A percentile compares a stretch with the other conserved stretches of the same genome.
These are phyloP conservation scores for Alternaria atra DNA, from an alignment of 2,329 filamentous ascomycete species.

Conservation along the genomic window DNA sequence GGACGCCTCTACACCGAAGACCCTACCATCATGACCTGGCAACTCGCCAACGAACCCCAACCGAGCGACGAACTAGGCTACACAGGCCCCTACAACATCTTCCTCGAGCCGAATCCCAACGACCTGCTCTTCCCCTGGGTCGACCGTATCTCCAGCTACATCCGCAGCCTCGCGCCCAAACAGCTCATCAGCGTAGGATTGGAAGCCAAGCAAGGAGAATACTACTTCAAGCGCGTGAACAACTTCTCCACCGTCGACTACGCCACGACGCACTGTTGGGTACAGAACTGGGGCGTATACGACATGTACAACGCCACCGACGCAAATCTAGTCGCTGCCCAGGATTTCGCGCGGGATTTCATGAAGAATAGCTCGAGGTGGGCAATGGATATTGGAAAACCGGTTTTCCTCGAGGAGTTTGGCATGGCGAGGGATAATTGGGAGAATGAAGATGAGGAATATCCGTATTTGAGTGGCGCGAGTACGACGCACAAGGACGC, in stretches of 20 bases:
- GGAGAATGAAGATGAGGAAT: slow-evolving; percentile 49
- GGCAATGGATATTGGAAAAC: slow-evolving; percentile 50
- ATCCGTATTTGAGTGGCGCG: slow-evolving; percentile 49
- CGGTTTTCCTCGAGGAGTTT: slow-evolving; percentile 52
- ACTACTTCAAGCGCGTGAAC: slow-evolving; percentile 52
- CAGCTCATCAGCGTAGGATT: slow-evolving; percentile 53
- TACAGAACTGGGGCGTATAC: slow-evolving; percentile 53
- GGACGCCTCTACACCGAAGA: slow-evolving; percentile 49
- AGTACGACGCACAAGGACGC: slow-evolving; percentile 50
- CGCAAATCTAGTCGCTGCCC: slow-evolving; percentile 44
- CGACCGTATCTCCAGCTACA: slow-evolving; percentile 48
- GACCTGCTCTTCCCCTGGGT: slow-evolving; percentile 52
- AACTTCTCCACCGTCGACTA: slow-evolving; percentile 51
- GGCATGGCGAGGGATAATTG: slow-evolving; percentile 54
- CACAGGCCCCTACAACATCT: slow-evolving; percentile 39
- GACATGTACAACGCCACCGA: slow-evolving; percentile 49
- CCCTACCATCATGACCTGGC: slow-evolving; percentile 54
- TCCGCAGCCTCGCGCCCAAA: slow-evolving; percentile 47
- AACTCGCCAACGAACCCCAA: slow-evolving; percentile 54
- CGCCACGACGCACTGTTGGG: slow-evolving; percentile 53
- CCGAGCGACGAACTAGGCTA: slow-evolving; percentile 36
- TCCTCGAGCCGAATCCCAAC: slow-evolving; percentile 36
- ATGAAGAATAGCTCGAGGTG: slow-evolving; percentile 46
- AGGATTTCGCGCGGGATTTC: slow-evolving; percentile 48
- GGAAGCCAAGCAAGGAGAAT: slow-evolving; percentile 53